Percentiles rank a stretch among this genome's conserved stretches.
Conservation (phyloP, 2,329 filamentous ascomycete genomes). For the Colletotrichum horii region DNA sequence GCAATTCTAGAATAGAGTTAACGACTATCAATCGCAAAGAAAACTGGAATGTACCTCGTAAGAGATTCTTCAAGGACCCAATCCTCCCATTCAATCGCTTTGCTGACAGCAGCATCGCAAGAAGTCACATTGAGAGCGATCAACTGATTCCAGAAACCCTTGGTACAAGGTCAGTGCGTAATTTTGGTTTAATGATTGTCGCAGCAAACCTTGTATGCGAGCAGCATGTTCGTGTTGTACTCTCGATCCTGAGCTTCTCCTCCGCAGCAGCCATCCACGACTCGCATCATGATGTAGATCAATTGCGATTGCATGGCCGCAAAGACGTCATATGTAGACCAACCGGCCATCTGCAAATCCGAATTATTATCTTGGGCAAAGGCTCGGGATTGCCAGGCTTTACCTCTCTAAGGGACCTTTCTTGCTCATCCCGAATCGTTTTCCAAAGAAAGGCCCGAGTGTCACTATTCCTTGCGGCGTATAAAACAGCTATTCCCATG, state of each 20-base stretch:
- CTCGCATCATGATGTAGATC: slow-evolving; percentile 18
- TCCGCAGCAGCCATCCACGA: background rate
- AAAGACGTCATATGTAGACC: background rate
- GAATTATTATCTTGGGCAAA: background rate
- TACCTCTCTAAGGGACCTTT: background rate
- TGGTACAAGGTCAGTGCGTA: background rate
- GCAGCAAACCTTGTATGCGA: background rate
- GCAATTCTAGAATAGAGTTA: background rate
- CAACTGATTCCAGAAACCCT: background rate
- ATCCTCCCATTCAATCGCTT: background rate
- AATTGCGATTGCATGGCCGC: slow-evolving; percentile 10
- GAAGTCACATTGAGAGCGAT: background rate
- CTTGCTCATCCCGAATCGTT: slow-evolving; percentile 2
- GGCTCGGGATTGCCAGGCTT: background rate
- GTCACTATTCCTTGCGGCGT: background rate
- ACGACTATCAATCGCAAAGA: too few relatives aligned
- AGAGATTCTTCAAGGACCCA: slow-evolving; percentile 12
- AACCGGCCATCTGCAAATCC: background rate
- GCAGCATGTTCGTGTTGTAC: slow-evolving; percentile 3
- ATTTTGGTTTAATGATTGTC: background rate
- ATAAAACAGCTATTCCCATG: slow-evolving; percentile 10
- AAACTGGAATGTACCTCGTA: background rate
- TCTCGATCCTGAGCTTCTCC: background rate
- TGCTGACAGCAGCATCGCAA: background rate
- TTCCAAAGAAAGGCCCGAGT: slow-evolving; percentile 7